phyloP scores from a whole-genome alignment of 2,329 filamentous ascomycete genomes.

The Hymenoscyphus salicellus region DNA sequence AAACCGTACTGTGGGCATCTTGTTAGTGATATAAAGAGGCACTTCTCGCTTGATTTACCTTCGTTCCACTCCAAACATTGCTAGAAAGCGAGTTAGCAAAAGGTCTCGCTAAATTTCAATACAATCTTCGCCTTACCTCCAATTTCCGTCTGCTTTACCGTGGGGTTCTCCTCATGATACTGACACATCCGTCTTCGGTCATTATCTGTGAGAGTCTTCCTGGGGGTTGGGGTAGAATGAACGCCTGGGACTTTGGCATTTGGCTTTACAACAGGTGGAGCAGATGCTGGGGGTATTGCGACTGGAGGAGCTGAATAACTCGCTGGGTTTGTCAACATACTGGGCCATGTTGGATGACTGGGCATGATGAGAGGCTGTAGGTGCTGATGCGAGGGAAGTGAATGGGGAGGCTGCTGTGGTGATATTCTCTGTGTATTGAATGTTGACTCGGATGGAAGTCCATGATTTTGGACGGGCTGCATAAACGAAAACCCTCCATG shows the following conservation, averaged over 20 bases:
- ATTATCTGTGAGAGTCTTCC: slow-evolving; percentile 86
- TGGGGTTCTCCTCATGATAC: slow-evolving; percentile 86
- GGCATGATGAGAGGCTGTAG: slow-evolving; percentile 72
- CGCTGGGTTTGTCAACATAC: slow-evolving; percentile 72
- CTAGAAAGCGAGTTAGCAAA: slow-evolving; percentile 45
- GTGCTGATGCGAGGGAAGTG: slow-evolving; percentile 44
- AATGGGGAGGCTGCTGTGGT: slow-evolving; percentile 45
- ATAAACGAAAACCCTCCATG: slow-evolving; percentile 64
- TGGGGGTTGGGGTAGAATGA: slow-evolving; percentile 60
- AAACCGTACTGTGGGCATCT: slow-evolving; percentile 74
- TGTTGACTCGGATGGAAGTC: slow-evolving; percentile 56
- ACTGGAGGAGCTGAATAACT: slow-evolving; percentile 59
- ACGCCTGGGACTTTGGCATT: slow-evolving; percentile 48
- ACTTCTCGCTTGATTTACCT: slow-evolving; percentile 59
- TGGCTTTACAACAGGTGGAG: slow-evolving; percentile 42
- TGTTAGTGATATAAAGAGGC: slow-evolving; percentile 22
- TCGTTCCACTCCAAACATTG: slow-evolving; percentile 92
- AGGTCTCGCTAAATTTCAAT: slow-evolving; percentile 8
- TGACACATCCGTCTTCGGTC: slow-evolving; percentile 91
- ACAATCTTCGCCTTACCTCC: slow-evolving; percentile 58
- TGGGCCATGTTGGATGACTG: slow-evolving; percentile 69
- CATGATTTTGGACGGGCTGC: slow-evolving; percentile 55
- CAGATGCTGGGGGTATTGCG: slow-evolving; percentile 52
- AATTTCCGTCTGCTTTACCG: slow-evolving; percentile 93
- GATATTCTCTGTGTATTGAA: slow-evolving; percentile 50